These are phyloP conservation scores for Diaporthe australafricana DNA, from an alignment of 2,329 filamentous ascomycete genomes.

Conservation along the genomic window DNA sequence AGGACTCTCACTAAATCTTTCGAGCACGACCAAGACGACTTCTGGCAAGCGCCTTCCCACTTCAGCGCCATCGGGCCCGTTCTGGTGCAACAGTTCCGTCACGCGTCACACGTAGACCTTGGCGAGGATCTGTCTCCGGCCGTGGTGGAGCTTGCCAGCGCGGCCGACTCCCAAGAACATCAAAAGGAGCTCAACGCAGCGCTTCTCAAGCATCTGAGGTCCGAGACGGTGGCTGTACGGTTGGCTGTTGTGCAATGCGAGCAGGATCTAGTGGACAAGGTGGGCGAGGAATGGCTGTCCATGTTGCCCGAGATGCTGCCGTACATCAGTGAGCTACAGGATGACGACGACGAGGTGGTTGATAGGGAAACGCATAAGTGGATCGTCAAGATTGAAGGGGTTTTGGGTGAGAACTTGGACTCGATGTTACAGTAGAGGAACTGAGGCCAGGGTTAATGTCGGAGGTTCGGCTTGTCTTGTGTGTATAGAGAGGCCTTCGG, in stretches of 20 bases:
- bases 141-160: slow-evolving; percentile 82
- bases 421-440: slow-evolving; percentile 83
- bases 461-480: background rate
- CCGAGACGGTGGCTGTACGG: slow-evolving; percentile 77
- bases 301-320: slow-evolving; percentile 96
- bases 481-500: background rate
- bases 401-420: slow-evolving; percentile 90
- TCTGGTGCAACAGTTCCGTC: slow-evolving; percentile 74
- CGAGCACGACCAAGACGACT: slow-evolving; percentile 91
- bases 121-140: slow-evolving; percentile 74
- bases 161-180: slow-evolving; percentile 87
- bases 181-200: slow-evolving; percentile 88
- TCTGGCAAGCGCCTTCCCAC: slow-evolving; percentile 93
- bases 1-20: slow-evolving; percentile 81
- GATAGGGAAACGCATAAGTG: slow-evolving; percentile 90
- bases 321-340: slow-evolving; percentile 93
- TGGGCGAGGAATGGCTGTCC: slow-evolving; percentile 94
- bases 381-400: slow-evolving; percentile 90
- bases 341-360: slow-evolving; percentile 95
- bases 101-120: slow-evolving; percentile 57
- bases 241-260: slow-evolving; percentile 86
- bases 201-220: slow-evolving; percentile 82
- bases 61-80: slow-evolving; percentile 79
- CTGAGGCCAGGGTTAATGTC: background rate
- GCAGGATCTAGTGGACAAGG: slow-evolving; percentile 79